Percentiles rank a stretch among this genome's conserved stretches.
These are phyloP conservation scores for Eucalyptus viminalis DNA, from an alignment of 345 rosid species.

Conservation along the genomic window DNA sequence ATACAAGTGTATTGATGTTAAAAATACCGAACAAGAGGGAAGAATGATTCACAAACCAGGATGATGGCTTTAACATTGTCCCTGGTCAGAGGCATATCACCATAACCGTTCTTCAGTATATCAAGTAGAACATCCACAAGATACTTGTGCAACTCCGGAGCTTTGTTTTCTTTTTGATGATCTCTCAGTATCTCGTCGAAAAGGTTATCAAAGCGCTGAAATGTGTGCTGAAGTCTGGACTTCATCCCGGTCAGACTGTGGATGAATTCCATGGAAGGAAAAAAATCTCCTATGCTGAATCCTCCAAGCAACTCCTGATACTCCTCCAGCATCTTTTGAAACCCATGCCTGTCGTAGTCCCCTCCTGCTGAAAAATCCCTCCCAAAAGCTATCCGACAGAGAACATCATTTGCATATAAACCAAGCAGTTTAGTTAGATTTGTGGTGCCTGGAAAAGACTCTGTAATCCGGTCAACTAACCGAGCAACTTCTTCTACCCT, in stretches of 20 bases:
- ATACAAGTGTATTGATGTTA: too few species aligned
- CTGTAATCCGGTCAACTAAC: slow-evolving; percentile 11
- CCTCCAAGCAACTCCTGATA: slow-evolving; percentile 23
- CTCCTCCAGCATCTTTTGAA: slow-evolving; percentile 38
- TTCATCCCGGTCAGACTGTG: slow-evolving; percentile 25
- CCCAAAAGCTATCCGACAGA: slow-evolving; percentile 24
- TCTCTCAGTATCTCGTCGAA: slow-evolving; percentile 18
- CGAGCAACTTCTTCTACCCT: slow-evolving; percentile 29
- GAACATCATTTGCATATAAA: slow-evolving; percentile 12
- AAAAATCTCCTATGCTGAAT: slow-evolving; percentile 23
- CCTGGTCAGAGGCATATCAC: slow-evolving; percentile 15
- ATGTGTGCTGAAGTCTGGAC: slow-evolving; percentile 6
- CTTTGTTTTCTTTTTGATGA: neutral
- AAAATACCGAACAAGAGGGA: neutral
- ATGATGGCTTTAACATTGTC: slow-evolving; percentile 30
- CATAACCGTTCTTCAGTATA: slow-evolving; percentile 1
- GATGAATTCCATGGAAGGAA: slow-evolving; percentile 25
- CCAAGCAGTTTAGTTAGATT: slow-evolving; percentile 14
- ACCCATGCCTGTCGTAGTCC: slow-evolving; percentile 23
- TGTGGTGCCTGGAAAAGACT: neutral
- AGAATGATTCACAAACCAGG: slow-evolving; percentile 12
- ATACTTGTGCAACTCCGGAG: slow-evolving; percentile 5
- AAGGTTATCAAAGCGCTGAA: slow-evolving; percentile 13
- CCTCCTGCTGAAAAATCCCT: slow-evolving; percentile 9
- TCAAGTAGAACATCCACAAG: slow-evolving; percentile 21